Evolutionary conservation across 2,329 filamentous ascomycete genomes (phyloP), one percentile per base, ranked within the genome.

Genomic region (Mollisia scopiformis): DNA sequence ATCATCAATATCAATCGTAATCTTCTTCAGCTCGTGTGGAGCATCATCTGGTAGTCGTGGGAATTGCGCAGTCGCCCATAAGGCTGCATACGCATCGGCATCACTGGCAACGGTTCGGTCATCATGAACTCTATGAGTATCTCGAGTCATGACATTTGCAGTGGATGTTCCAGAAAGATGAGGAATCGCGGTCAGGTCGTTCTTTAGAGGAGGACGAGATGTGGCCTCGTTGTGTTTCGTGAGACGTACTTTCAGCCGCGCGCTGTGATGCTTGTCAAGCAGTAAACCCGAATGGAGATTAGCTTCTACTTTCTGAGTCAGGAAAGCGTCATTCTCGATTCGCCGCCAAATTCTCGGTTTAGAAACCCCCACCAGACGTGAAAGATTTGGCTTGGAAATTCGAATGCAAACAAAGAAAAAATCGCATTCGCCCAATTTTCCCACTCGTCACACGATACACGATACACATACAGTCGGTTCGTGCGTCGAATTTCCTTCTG

Each of bases 1-100:
- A 63, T 88, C 86, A 54, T 88, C 83, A 57, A 89, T 78, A 57
- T 86, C 79, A 59, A 85, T 77, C 23, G 87, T 78, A 53, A 83
- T 73, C 11, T 84, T 79, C 61, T 76, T 80, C 57, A 90, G 75
- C 68, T 87, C 84, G 21, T 75, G 69, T 1, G 87, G 87, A 58
- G 86, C 86, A 76, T 88, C 85, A 57, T 76, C 71, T 1, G 87
- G 87, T 43, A 89, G 76, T 55, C 81, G 80, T 41, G 83, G 79
- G 67, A 88, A 88, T 1, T 82, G 81, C 3, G 83, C 83, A 57
- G 84, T 80, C 65, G 85, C 82, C 86, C 86, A 89, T 31, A 89
- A 79, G 11, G 82, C 83, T 53, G 81, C 80, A 21, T 87, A 72
- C 53, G 87, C 59, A 53, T 69, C 69, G 19, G 63, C 65, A 61